Conservation (phyloP, 768 basidiomycete genomes). For the Rhizopogon sp. region DNA sequence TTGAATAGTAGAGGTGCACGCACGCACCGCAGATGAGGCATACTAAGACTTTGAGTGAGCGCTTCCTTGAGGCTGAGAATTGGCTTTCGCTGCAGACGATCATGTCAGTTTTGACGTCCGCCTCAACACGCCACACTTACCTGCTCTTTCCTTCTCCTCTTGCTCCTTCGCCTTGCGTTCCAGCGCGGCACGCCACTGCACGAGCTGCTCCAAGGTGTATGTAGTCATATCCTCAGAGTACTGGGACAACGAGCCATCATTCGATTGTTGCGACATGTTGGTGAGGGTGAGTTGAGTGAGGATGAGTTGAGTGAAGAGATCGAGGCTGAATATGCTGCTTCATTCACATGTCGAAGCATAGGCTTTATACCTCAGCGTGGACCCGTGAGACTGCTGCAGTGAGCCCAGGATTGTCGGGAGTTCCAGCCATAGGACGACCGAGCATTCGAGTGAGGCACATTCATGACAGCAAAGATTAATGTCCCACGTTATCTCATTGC, state of each 20-base stretch:
- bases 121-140: background rate
- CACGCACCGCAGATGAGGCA: background rate
- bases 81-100: background rate
- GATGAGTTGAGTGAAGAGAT: background rate
- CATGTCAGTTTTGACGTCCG: background rate
- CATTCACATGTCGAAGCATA: background rate
- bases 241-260: background rate
- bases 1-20: background rate
- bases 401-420: background rate
- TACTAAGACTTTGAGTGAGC: background rate
- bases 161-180: background rate
- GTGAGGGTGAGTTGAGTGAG: background rate
- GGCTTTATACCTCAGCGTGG: background rate
- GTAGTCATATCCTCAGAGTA: slow-evolving; percentile 1
- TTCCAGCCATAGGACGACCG: background rate
- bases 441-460: background rate
- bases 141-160: background rate
- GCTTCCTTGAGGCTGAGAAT: background rate
- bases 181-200: background rate
- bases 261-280: background rate
- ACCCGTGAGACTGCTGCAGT: background rate
- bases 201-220: background rate
- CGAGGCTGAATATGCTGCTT: background rate
- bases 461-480: background rate
- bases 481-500: background rate